phyloP scores from a whole-genome alignment of 2,329 filamentous ascomycete genomes.

The Diplodia mutila region DNA sequence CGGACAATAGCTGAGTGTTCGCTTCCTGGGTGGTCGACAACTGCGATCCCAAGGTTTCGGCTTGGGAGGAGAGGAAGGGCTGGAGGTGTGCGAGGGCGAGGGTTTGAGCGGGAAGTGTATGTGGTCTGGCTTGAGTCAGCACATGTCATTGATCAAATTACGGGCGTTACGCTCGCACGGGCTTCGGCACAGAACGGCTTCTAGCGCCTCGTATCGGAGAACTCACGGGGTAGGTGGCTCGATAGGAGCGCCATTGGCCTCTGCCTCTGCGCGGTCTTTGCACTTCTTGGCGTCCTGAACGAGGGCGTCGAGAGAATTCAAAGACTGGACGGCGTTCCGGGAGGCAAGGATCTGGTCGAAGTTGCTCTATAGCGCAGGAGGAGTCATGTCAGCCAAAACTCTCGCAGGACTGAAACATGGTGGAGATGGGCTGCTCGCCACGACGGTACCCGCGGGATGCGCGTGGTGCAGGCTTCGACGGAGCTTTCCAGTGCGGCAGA shows the following conservation, averaged over 20 bases:
- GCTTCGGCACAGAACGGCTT: not conserved
- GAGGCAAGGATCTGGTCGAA: constrained; percentile 65
- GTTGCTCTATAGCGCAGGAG: constrained; percentile 44
- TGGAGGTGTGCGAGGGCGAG: constrained; percentile 63
- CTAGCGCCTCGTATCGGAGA: not conserved
- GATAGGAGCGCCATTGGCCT: constrained; percentile 41
- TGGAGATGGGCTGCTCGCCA: not conserved
- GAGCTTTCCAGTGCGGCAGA: not conserved
- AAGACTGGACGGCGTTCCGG: constrained; percentile 58
- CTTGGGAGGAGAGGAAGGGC: constrained; percentile 58
- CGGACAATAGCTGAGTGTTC: constrained; percentile 58
- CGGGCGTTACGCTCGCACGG: not conserved
- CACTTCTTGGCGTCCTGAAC: constrained; percentile 61
- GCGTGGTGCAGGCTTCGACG: not conserved
- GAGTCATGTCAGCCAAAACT: not conserved
- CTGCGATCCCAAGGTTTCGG: constrained; percentile 53
- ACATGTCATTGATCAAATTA: not conserved
- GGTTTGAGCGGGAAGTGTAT: constrained; percentile 60
- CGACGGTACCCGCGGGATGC: not conserved
- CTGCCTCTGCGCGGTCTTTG: constrained; percentile 49
- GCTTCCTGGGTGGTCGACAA: constrained; percentile 55
- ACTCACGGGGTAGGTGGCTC: constrained; percentile 33
- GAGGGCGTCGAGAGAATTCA: constrained; percentile 65
- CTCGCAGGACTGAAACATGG: not conserved
- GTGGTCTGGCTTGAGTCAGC: constrained; percentile 50